Evolutionary conservation across 2,329 filamentous ascomycete genomes (phyloP).

Genomic region (Calycina marina): DNA sequence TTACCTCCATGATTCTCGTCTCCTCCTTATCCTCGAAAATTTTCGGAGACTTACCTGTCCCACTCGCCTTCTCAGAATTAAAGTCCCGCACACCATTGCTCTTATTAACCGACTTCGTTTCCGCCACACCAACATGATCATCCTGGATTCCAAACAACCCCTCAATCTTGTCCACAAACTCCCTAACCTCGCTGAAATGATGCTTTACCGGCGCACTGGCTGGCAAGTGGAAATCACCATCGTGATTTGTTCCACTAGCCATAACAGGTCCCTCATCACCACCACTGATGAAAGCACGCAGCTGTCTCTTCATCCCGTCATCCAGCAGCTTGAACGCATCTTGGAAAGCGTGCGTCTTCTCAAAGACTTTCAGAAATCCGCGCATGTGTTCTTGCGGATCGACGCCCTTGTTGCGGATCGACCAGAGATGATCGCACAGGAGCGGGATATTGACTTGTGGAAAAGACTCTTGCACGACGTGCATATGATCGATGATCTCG

Average conservation of each 20-base stretch:
- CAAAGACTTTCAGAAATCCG: constrained; percentile 21
- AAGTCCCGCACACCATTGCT: constrained; percentile 1
- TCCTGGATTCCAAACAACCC: constrained; percentile 4
- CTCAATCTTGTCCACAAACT: constrained; percentile 9
- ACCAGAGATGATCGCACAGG: constrained; percentile 20
- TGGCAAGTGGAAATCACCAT: constrained; percentile 17
- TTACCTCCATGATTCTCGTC: constrained; percentile 23
- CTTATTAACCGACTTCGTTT: constrained; percentile 1
- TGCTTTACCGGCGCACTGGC: constrained; percentile 21
- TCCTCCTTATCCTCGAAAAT: constrained; percentile 22
- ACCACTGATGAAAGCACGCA: constrained; percentile 21
- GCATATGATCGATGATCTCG: constrained; percentile 23
- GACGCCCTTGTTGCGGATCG: constrained; percentile 19
- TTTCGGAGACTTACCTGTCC: constrained; percentile 6
- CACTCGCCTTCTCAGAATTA: neutral
- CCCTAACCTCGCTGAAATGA: constrained; percentile 22
- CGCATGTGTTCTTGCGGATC: constrained; percentile 21
- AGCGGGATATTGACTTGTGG: constrained; percentile 17
- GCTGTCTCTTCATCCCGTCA: constrained; percentile 16
- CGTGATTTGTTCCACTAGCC: constrained; percentile 7
- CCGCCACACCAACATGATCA: too few species aligned
- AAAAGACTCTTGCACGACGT: constrained; percentile 13
- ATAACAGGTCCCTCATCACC: constrained; percentile 14
- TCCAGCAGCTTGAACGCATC: constrained; percentile 19
- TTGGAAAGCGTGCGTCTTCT: constrained; percentile 19